Base-by-base conservation (phyloP, 2,329 filamentous ascomycete genomes). In the Sporothrix schenckii region DNA sequence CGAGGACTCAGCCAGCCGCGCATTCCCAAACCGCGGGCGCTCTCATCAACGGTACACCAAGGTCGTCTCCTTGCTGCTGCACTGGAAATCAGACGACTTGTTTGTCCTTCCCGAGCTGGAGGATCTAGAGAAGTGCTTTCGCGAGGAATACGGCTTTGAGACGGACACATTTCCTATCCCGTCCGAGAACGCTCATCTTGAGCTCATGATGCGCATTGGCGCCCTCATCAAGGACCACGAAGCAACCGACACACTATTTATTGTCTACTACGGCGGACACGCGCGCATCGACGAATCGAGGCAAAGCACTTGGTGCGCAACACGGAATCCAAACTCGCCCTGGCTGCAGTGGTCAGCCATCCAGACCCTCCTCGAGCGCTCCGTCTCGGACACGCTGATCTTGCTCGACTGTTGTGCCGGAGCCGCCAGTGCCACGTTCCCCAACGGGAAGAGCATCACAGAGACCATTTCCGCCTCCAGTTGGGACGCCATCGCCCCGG, bases 381-480 rank as follows among this genome's bases (percentile, higher is more conserved):
- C 86, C 13, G 78, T 82, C 14, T 88, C 86, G 0, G 86, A 88
- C 76, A 84, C 86, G 19, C 78, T 88, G 66, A 87, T 88, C 69
- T 80, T 88, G 0, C 77, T 88, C 16, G 86, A 88, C 75, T 88
- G 86, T 74, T 88, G 86, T 74, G 86, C 86, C 7, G 86, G 86
- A 14, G 86, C 86, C 53, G 86, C 86, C 58, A 88, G 86, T 72
- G 86, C 86, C 16, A 87, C 86, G 0, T 87, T 87, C 67, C 84
- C 85, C 5, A 87, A 82, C 21, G 86, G 86, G 21, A 83, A 83
- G 73, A 87, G 85, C 76, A 87, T 87, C 74, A 88, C 86, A 3
- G 86, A 88, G 77, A 87, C 86, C 10, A 88, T 88, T 73, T 88
- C 86, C 5, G 86, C 86, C 4, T 88, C 86, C 2, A 87, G 86